Conservation (phyloP, 2,329 filamentous ascomycete genomes). For the Sclerotinia spermophila region DNA sequence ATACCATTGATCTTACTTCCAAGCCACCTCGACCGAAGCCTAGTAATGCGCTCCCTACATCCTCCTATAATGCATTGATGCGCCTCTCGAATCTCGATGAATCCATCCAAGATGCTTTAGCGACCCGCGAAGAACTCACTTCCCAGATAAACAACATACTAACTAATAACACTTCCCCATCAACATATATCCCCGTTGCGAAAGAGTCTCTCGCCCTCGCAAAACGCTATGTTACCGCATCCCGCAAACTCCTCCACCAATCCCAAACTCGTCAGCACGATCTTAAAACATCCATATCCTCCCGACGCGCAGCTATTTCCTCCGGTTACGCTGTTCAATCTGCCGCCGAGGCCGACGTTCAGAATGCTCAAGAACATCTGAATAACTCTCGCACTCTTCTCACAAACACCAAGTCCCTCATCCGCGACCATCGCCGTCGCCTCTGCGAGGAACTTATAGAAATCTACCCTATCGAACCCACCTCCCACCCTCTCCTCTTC, state of each 20-base stretch:
- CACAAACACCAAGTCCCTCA: conserved; percentile 57
- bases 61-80: conserved; percentile 86
- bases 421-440: conserved; percentile 81
- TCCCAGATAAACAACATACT: conserved; percentile 69
- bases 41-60: conserved; percentile 55
- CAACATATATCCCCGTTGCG: conserved; percentile 46
- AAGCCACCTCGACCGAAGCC: conserved; percentile 47
- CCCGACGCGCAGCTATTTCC: conserved; percentile 64
- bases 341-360: conserved; percentile 57
- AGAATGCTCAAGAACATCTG: conserved; percentile 58
- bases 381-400: conserved; percentile 53
- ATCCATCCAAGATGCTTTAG: conserved; percentile 84
- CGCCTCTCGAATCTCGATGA: conserved; percentile 82
- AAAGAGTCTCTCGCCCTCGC: conserved; percentile 48
- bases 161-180: conserved; percentile 38
- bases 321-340: conserved; percentile 58
- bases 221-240: conserved; percentile 54
- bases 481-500: conserved; percentile 66
- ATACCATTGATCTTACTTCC: conserved; percentile 67
- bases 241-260: conserved; percentile 62
- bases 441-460: conserved; percentile 77
- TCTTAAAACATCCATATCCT: conserved; percentile 61
- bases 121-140: conserved; percentile 69
- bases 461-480: conserved; percentile 78
- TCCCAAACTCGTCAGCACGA: conserved; percentile 63